phyloP scores from a whole-genome alignment of 1,284 basidiomycete species.

The Irpex sp. region DNA sequence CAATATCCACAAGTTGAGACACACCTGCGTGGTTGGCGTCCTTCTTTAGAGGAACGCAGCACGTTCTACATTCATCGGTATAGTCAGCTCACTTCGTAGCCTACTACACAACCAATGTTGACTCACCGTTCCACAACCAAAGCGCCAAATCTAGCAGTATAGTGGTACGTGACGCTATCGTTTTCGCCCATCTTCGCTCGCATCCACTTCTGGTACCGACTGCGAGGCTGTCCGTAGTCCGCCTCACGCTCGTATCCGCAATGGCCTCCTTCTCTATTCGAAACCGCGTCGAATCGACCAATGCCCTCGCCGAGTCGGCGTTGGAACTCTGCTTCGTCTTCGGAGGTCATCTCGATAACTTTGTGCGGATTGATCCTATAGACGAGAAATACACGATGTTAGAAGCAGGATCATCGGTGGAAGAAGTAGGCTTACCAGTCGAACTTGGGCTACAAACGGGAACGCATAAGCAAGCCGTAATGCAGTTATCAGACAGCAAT shows the following conservation, averaged over 20 bases:
- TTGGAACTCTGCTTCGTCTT: slow-evolving; percentile 21
- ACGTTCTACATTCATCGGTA: slow-evolving; percentile 30
- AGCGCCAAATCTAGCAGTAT: slow-evolving; percentile 37
- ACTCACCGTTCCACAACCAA: slow-evolving; percentile 48
- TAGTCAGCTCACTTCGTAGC: slow-evolving; percentile 1
- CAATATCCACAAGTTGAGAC: slow-evolving; percentile 2
- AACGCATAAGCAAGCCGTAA: neutral
- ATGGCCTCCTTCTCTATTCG: slow-evolving; percentile 5
- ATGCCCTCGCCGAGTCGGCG: slow-evolving; percentile 38
- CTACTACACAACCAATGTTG: neutral
- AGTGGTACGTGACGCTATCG: slow-evolving; percentile 39
- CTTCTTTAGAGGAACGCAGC: slow-evolving; percentile 41
- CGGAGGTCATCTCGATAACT: neutral
- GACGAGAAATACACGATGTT: neutral
- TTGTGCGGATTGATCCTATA: slow-evolving; percentile 43
- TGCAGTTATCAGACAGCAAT: neutral
- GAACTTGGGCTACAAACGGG: slow-evolving; percentile 43
- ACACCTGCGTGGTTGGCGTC: slow-evolving; percentile 43
- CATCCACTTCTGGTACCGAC: slow-evolving; percentile 53
- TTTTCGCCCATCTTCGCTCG: slow-evolving; percentile 28
- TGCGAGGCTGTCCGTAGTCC: slow-evolving; percentile 45
- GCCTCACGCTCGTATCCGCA: slow-evolving; percentile 43
- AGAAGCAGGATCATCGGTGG: neutral
- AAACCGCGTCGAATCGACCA: slow-evolving; percentile 33
- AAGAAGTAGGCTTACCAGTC: slow-evolving; percentile 44